Conservation (phyloP, 495 filamentous ascomycete species). For the Hypoxylon fuscum region DNA sequence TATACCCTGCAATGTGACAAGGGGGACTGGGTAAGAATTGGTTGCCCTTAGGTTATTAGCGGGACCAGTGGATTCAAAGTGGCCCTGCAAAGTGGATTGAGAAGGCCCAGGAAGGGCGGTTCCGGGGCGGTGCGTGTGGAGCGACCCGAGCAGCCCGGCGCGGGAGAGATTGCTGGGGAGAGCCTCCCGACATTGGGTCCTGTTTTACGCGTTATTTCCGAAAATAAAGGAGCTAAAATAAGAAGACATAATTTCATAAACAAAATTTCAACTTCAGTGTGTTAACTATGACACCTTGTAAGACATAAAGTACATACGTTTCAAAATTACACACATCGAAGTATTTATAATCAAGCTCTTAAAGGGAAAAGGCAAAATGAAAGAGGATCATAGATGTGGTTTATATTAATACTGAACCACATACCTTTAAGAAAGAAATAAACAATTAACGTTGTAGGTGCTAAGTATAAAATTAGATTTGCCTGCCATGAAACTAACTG, state of each 20-base stretch:
- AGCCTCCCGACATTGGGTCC: slow-evolving; percentile 28
- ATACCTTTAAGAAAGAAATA: no score
- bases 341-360: no score
- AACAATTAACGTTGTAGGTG: no score
- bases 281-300: neutral
- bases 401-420: neutral
- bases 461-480: no score
- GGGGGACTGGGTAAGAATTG: slow-evolving; percentile 27
- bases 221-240: slow-evolving; percentile 15
- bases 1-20: slow-evolving; percentile 31
- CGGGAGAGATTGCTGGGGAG: slow-evolving; percentile 31
- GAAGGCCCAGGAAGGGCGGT: slow-evolving; percentile 22
- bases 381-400: no score
- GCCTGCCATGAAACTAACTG: neutral
- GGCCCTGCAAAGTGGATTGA: slow-evolving; percentile 2
- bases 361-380: no score
- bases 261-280: slow-evolving; percentile 11
- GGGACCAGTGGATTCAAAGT: slow-evolving; percentile 24
- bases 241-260: slow-evolving; percentile 13
- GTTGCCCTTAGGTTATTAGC: slow-evolving; percentile 37
- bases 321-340: no score
- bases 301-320: neutral
- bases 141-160: slow-evolving; percentile 34
- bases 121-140: slow-evolving; percentile 39
- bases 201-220: slow-evolving; percentile 39